These are phyloP conservation scores for Boechera retrofracta DNA, from an alignment of 345 rosid genomes.

Conservation along the genomic window DNA sequence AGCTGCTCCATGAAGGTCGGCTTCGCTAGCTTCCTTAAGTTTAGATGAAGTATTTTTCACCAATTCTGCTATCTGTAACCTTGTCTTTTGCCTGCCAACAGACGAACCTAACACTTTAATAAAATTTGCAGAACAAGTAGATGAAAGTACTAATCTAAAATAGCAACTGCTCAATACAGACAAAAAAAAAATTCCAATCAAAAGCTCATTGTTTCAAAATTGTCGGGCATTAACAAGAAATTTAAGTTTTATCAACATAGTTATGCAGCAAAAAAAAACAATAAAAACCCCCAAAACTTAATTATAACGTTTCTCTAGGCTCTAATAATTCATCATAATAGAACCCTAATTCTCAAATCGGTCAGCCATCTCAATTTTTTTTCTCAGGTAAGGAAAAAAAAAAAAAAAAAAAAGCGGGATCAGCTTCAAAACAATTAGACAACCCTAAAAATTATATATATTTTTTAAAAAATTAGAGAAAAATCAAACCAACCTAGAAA, in stretches of 20 bases:
- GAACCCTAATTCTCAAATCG: too few species aligned
- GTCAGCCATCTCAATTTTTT: too few species aligned
- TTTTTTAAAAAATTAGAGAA: background rate
- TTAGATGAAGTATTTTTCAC: conserved; percentile 70
- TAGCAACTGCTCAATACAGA: background rate
- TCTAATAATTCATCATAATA: too few species aligned
- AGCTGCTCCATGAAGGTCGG: conserved; percentile 56
- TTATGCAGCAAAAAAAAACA: too few species aligned
- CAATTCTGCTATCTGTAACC: conserved; percentile 63
- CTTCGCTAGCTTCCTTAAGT: conserved; percentile 74
- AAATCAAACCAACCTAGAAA: background rate
- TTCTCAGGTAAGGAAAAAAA: too few species aligned
- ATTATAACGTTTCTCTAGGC: too few species aligned
- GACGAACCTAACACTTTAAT: background rate
- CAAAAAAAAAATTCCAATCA: background rate
- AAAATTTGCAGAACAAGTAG: background rate
- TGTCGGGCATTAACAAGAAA: background rate
- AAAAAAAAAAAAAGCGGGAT: too few species aligned
- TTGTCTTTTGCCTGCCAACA: conserved; percentile 63
- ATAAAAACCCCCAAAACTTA: too few species aligned
- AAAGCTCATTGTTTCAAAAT: conserved; percentile 1
- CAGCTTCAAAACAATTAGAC: too few species aligned
- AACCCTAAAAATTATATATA: background rate
- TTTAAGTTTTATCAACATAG: background rate
- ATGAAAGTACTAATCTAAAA: background rate